Conservation (phyloP, 192 early-diverging fungal genomes). For the Linderina pennispora region DNA sequence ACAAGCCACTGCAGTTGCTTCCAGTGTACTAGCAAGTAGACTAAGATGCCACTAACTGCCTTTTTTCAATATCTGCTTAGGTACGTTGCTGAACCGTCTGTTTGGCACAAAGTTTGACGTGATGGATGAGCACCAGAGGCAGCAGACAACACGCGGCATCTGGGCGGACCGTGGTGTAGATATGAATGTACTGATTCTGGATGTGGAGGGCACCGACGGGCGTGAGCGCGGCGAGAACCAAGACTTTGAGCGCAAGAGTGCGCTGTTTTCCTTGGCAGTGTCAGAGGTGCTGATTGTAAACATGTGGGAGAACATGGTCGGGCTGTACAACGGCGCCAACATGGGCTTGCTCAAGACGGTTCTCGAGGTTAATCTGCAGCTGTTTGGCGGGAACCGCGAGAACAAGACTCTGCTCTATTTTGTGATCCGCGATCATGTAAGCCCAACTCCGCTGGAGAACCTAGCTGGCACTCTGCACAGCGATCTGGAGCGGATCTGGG, state of each 20-base stretch:
- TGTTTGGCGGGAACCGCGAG: constrained; percentile 81
- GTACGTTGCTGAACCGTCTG: constrained; percentile 91
- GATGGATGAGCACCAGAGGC: constrained; percentile 79
- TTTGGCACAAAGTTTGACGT: constrained; percentile 96
- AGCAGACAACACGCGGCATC: constrained; percentile 98
- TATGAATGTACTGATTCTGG: constrained; percentile 84
- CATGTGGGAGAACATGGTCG: constrained; percentile 97
- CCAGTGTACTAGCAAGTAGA: too few species aligned
- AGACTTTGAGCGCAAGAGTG: constrained; percentile 98
- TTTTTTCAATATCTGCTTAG: too few species aligned
- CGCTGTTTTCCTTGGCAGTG: constrained; percentile 93
- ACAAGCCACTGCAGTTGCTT: too few species aligned
- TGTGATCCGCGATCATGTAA: constrained; percentile 94
- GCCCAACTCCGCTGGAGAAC: constrained; percentile 75
- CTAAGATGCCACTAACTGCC: too few species aligned
- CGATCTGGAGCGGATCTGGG: constrained; percentile 92
- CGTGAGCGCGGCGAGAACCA: constrained; percentile 98
- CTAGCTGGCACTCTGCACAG: constrained; percentile 68
- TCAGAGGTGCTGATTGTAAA: constrained; percentile 95
- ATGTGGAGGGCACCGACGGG: constrained; percentile 99
- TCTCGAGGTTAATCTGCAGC: constrained; percentile 96
- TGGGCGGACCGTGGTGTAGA: constrained; percentile 87
- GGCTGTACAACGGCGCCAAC: constrained; percentile 98
- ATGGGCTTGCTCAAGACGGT: constrained; percentile 98
- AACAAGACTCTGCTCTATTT: constrained; percentile 92